Percentiles rank a stretch among this genome's conserved stretches.
Conservation (phyloP, 345 rosid species). For the Acer yangbiense region DNA sequence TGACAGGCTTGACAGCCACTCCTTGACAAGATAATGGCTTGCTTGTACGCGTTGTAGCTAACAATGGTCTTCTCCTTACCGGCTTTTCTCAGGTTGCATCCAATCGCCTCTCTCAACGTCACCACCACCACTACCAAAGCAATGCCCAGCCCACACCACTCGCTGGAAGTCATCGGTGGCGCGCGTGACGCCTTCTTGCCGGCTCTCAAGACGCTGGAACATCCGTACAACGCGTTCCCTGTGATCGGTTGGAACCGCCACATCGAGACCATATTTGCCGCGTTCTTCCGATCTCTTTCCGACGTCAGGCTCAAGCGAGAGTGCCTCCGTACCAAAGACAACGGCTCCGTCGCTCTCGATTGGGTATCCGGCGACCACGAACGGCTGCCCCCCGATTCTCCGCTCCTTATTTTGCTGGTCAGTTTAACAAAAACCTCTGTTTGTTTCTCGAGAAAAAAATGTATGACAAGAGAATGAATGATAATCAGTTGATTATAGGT, state of each 20-base stretch:
- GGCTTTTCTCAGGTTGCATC: constrained; percentile 18
- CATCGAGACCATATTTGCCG: constrained; percentile 66
- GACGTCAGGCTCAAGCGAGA: constrained; percentile 47
- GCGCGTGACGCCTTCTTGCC: constrained; percentile 58
- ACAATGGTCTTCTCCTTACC: neutral
- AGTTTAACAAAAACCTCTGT: neutral
- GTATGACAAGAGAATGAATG: neutral
- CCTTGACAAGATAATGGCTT: neutral
- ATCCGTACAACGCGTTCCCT: constrained; percentile 62
- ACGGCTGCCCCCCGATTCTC: constrained; percentile 53
- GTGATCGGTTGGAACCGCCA: constrained; percentile 53
- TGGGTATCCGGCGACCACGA: constrained; percentile 63
- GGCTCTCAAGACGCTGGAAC: constrained; percentile 46
- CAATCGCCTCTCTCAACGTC: constrained; percentile 35
- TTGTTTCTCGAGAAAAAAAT: neutral
- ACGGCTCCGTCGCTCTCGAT: constrained; percentile 59
- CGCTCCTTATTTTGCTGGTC: constrained; percentile 81
- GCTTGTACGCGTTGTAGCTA: too few relatives aligned
- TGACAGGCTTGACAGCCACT: neutral
- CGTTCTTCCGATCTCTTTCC: constrained; percentile 50
- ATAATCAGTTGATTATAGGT: neutral
- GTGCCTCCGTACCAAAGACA: constrained; percentile 57
- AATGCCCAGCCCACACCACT: constrained; percentile 50
- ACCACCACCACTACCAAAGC: constrained; percentile 19
- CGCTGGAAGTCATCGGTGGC: constrained; percentile 80